A percentile compares a stretch with the other conserved stretches of the same genome.
These are phyloP conservation scores for Neopestalotiopsis clavispora DNA, from an alignment of 2,329 filamentous ascomycete genomes.

Conservation along the genomic window DNA sequence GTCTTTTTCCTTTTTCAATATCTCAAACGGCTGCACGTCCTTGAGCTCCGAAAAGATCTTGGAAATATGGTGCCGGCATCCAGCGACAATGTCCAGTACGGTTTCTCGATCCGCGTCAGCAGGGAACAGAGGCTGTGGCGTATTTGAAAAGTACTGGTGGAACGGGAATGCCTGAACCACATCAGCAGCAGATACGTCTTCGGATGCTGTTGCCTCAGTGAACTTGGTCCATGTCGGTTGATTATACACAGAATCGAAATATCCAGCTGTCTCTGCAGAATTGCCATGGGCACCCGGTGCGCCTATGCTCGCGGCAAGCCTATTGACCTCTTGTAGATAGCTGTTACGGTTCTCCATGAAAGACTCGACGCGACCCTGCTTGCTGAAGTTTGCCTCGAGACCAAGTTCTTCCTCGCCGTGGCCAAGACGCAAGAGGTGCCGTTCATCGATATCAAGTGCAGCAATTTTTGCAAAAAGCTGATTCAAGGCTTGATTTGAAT, in stretches of 20 bases:
- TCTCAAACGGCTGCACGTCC: slow-evolving; percentile 94
- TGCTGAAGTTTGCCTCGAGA: slow-evolving; percentile 87
- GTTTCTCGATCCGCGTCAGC: slow-evolving; percentile 66
- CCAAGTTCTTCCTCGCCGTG: slow-evolving; percentile 95
- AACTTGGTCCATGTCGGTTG: slow-evolving; percentile 89
- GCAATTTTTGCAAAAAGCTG: slow-evolving; percentile 98
- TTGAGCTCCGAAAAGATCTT: slow-evolving; percentile 92
- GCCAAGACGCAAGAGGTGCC: slow-evolving; percentile 88
- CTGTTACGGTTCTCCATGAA: slow-evolving; percentile 86
- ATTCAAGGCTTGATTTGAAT: slow-evolving; percentile 97
- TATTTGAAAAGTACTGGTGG: slow-evolving; percentile 82
- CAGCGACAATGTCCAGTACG: slow-evolving; percentile 77
- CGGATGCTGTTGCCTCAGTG: slow-evolving; percentile 64
- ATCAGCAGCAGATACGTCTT: slow-evolving; percentile 61
- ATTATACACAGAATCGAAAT: slow-evolving; percentile 93
- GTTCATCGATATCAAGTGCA: slow-evolving; percentile 92
- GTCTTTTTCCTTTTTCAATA: slow-evolving; percentile 84
- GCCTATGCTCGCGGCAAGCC: slow-evolving; percentile 81
- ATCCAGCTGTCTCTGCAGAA: slow-evolving; percentile 94
- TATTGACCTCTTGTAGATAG: slow-evolving; percentile 82
- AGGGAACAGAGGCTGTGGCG: slow-evolving; percentile 85
- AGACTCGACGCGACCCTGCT: slow-evolving; percentile 91
- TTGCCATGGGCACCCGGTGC: slow-evolving; percentile 94
- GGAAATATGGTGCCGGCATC: slow-evolving; percentile 86
- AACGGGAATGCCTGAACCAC: slow-evolving; percentile 84